Conservation (phyloP, 257 asterid genomes). For the Nicotiana benthamiana region DNA sequence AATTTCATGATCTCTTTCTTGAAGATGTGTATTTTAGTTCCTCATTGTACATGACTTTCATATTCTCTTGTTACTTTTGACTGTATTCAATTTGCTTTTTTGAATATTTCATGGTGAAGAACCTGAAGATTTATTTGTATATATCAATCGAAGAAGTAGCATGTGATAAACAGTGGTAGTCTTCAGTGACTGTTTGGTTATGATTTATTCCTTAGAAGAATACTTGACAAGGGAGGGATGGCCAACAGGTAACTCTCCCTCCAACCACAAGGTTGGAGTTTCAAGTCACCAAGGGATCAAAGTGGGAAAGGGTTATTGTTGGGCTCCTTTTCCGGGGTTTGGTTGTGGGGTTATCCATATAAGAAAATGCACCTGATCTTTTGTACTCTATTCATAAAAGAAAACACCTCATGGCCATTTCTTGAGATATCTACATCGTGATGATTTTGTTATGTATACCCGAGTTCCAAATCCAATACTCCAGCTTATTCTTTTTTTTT, state of each 20-base stretch:
- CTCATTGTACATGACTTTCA: neutral
- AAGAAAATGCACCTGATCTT: too few species aligned
- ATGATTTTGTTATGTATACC: too few species aligned
- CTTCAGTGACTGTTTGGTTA: neutral
- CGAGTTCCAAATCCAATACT: too few species aligned
- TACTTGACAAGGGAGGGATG: neutral
- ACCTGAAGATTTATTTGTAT: neutral
- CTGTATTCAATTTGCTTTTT: neutral
- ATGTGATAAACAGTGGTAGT: neutral
- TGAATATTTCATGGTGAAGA: neutral
- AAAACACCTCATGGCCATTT: too few species aligned
- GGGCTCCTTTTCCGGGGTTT: neutral
- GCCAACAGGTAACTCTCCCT: neutral
- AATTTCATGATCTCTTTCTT: slow-evolving; percentile 21
- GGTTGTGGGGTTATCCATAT: too few species aligned
- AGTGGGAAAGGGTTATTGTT: slow-evolving; percentile 1
- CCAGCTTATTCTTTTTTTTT: too few species aligned
- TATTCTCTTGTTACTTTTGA: neutral
- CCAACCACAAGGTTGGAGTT: neutral
- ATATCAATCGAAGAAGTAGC: neutral
- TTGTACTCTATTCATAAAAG: too few species aligned
- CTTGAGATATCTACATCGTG: too few species aligned
- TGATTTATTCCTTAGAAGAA: neutral
- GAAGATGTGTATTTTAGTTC: neutral
- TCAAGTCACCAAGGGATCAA: neutral